Conservation (phyloP, 306 rosid species). For the Canavalia ensiformis region DNA sequence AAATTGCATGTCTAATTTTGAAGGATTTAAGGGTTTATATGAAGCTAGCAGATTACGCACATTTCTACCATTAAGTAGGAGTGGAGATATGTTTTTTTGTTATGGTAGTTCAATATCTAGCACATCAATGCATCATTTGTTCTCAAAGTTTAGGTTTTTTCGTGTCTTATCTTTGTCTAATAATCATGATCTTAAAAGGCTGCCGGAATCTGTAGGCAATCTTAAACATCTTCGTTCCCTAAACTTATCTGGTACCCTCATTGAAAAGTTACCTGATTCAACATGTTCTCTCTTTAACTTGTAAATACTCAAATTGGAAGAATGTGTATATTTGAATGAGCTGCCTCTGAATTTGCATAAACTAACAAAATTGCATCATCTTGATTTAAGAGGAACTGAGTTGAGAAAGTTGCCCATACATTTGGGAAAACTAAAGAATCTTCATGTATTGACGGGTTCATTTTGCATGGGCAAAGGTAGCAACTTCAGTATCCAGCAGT, state of each 20-base stretch:
- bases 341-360: too few relatives aligned
- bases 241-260: background rate
- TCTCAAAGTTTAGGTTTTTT: background rate
- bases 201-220: constrained; percentile 1
- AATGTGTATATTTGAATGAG: background rate
- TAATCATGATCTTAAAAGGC: background rate
- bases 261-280: background rate
- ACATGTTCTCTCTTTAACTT: background rate
- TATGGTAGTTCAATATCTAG: background rate
- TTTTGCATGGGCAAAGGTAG: background rate
- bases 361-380: background rate
- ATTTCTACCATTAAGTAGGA: background rate
- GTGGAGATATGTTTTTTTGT: too few relatives aligned
- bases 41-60: background rate
- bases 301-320: background rate
- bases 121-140: background rate
- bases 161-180: background rate
- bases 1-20: background rate
- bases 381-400: background rate
- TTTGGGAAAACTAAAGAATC: background rate
- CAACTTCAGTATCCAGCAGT: background rate
- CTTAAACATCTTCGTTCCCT: constrained; percentile 11
- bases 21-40: background rate
- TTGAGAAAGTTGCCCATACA: background rate
- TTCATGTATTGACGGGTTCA: background rate